These are phyloP conservation scores for Gracilaria domingensis DNA, from an alignment of 23 red algal species.

Conservation along the genomic window DNA sequence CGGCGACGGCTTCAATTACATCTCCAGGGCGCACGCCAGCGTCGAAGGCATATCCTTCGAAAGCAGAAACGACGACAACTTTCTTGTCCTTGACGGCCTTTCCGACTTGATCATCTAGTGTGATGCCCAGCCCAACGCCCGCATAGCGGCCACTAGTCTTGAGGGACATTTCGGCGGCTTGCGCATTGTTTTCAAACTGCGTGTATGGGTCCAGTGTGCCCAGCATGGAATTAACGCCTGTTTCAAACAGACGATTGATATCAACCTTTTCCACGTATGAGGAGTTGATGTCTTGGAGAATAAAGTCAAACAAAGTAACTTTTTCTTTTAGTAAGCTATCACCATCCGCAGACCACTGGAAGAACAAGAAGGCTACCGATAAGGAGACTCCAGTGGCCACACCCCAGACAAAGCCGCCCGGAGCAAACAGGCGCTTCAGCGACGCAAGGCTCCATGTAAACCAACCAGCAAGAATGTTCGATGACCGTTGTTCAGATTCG, in stretches of 20 bases:
- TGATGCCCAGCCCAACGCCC: conserved; percentile 95
- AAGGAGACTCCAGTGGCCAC: conserved; percentile 39
- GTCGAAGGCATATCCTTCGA: conserved; percentile 98
- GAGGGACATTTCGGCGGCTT: conserved; percentile 89
- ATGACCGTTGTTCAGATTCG: not conserved
- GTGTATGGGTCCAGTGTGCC: conserved; percentile 97
- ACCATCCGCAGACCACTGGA: not conserved
- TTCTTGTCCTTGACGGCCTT: conserved; percentile 24
- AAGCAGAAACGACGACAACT: conserved; percentile 87
- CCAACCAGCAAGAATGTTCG: not conserved
- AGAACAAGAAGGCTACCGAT: conserved; percentile 24
- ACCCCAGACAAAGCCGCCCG: conserved; percentile 62
- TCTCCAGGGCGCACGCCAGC: conserved; percentile 94
- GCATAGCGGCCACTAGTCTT: conserved; percentile 91
- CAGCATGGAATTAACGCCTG: conserved; percentile 97
- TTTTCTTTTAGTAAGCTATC: conserved; percentile 78
- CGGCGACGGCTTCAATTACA: conserved; percentile 81
- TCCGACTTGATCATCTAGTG: conserved; percentile 29
- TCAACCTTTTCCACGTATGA: conserved; percentile 95
- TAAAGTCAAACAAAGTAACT: conserved; percentile 90
- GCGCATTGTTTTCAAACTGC: conserved; percentile 90
- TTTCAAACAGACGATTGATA: conserved; percentile 94
- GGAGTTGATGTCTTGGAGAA: conserved; percentile 84
- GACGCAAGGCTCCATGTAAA: not conserved
- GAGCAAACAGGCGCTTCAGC: conserved; percentile 15